Conservation (phyloP, 78 protist species). For the Goniomonas avonlea region DNA sequence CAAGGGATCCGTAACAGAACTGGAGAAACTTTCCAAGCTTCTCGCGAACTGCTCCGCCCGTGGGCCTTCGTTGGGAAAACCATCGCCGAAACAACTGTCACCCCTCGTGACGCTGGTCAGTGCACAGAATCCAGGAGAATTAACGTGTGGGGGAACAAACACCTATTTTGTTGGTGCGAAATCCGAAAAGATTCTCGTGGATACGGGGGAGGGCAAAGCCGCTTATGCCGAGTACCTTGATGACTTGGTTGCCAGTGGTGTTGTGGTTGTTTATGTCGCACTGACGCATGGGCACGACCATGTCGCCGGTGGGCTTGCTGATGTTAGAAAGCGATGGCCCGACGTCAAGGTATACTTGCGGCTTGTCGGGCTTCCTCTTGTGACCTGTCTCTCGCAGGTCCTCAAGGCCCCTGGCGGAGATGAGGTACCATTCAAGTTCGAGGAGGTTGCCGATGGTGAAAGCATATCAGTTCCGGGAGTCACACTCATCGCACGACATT, state of each 20-base stretch:
- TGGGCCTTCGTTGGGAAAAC: no score
- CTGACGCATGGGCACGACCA: slow-evolving; percentile 30
- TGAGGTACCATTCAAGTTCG: background rate
- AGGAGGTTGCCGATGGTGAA: background rate
- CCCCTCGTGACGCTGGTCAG: slow-evolving; percentile 6
- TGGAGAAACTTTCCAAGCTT: no score
- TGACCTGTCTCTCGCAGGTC: background rate
- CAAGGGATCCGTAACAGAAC: no score
- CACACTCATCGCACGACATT: background rate
- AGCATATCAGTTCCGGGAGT: background rate
- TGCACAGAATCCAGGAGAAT: slow-evolving; percentile 11
- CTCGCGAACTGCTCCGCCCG: no score
- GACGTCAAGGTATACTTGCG: background rate
- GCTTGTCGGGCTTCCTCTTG: no score
- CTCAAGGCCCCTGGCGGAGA: background rate
- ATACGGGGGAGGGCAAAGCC: slow-evolving; percentile 19
- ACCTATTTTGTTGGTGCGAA: slow-evolving; percentile 25
- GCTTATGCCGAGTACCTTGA: background rate
- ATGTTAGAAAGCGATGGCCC: background rate
- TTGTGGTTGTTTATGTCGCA: background rate
- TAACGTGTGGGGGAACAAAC: slow-evolving; percentile 23
- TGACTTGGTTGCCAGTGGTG: background rate
- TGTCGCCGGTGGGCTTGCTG: slow-evolving; percentile 3
- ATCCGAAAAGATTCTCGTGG: background rate
- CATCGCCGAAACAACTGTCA: no score